Percentiles rank a stretch among this genome's conserved stretches.
phyloP scores from a whole-genome alignment of 2,329 filamentous ascomycete species.

The Talaromyces sp. region DNA sequence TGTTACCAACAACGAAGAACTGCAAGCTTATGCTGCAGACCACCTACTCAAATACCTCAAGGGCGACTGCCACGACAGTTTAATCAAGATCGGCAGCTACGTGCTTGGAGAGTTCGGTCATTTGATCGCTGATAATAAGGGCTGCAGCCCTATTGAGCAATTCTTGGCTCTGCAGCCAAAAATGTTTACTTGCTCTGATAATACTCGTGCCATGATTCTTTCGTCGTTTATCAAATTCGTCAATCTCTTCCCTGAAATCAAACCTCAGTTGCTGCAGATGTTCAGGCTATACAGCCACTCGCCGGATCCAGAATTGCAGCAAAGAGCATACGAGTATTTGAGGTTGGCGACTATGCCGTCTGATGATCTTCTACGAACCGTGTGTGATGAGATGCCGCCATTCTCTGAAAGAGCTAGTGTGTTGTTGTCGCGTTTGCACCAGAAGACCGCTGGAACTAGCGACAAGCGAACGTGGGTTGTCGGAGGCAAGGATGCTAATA shows the following conservation, averaged over 20 bases:
- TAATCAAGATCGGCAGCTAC: slow-evolving; percentile 97
- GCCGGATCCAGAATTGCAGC: slow-evolving; percentile 90
- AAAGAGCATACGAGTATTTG: slow-evolving; percentile 93
- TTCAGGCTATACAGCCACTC: slow-evolving; percentile 94
- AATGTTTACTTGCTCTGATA: slow-evolving; percentile 81
- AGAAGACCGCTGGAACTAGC: slow-evolving; percentile 88
- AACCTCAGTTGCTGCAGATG: slow-evolving; percentile 84
- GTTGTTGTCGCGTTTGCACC: slow-evolving; percentile 84
- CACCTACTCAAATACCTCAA: slow-evolving; percentile 92
- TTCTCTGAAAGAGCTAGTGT: slow-evolving; percentile 95
- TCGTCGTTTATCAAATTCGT: slow-evolving; percentile 97
- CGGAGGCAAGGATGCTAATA: slow-evolving; percentile 92
- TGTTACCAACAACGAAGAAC: slow-evolving; percentile 97
- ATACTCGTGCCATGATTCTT: slow-evolving; percentile 87
- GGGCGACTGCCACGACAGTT: slow-evolving; percentile 88
- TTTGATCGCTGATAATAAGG: slow-evolving; percentile 85
- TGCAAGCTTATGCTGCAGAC: slow-evolving; percentile 93
- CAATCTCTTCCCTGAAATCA: slow-evolving; percentile 97
- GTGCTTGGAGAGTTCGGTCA: slow-evolving; percentile 96
- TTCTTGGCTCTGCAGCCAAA: slow-evolving; percentile 90
- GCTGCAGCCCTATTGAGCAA: slow-evolving; percentile 95
- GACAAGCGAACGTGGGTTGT: slow-evolving; percentile 97
- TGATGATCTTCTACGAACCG: slow-evolving; percentile 86
- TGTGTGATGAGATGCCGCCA: slow-evolving; percentile 98
- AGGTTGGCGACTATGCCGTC: slow-evolving; percentile 79